A percentile compares a stretch with the other conserved stretches of the same genome.
Evolutionary conservation across 1,284 basidiomycete species (phyloP).

Genomic region (Mycena sp.): DNA sequence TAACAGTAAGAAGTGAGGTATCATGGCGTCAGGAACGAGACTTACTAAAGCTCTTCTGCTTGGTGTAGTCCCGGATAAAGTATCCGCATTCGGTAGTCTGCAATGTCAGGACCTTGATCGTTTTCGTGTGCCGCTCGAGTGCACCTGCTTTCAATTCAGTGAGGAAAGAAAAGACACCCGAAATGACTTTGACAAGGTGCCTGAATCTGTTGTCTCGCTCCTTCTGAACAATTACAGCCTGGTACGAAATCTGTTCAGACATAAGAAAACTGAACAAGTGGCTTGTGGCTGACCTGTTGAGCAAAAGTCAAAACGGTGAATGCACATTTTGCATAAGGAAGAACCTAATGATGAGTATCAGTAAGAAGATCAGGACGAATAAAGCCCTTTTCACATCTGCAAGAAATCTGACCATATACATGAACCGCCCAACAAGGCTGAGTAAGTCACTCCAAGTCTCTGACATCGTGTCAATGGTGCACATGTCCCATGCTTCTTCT

Average conservation of each 20-base stretch:
- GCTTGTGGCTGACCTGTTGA: slow-evolving; percentile 11
- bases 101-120: slow-evolving; percentile 13
- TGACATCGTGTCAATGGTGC: not conserved
- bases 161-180: slow-evolving; percentile 2
- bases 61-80: slow-evolving; percentile 31
- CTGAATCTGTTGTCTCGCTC: slow-evolving; percentile 12
- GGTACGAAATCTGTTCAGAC: not conserved
- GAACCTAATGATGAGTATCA: not conserved
- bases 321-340: slow-evolving; percentile 14
- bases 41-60: slow-evolving; percentile 26
- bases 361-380: not conserved
- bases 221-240: slow-evolving; percentile 5
- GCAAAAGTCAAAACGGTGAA: slow-evolving; percentile 10
- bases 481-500: not conserved
- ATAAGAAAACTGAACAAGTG: not conserved
- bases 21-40: not conserved
- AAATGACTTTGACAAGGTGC: slow-evolving; percentile 2
- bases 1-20: not conserved
- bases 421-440: not conserved
- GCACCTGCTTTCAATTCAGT: slow-evolving; percentile 5
- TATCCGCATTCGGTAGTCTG: slow-evolving; percentile 29
- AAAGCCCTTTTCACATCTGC: not conserved
- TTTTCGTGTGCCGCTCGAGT: slow-evolving; percentile 16
- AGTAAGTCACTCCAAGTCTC: not conserved
- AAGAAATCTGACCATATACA: not conserved